Percentiles rank a stretch among this genome's conserved stretches.
These are phyloP conservation scores for Musa schizocarpa DNA, from an alignment of 176 grass and related monocot species.

Conservation along the genomic window DNA sequence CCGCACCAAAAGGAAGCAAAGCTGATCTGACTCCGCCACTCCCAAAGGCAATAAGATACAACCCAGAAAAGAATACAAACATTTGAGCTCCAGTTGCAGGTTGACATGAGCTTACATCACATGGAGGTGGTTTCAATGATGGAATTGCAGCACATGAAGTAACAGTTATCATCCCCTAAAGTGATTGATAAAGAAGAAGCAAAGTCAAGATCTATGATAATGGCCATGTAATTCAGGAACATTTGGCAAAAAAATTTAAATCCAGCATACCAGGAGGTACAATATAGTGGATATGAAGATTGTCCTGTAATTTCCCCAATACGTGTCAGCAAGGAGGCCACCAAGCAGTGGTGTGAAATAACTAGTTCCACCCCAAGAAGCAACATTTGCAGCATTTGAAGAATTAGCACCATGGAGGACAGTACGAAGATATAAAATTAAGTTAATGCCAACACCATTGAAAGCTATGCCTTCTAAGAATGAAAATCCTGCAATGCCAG, in stretches of 20 bases:
- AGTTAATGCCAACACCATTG: slow-evolving; percentile 59
- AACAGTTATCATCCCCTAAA: slow-evolving; percentile 64
- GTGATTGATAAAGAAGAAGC: slow-evolving; percentile 15
- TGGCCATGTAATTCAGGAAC: neutral
- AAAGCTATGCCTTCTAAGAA: slow-evolving; percentile 86
- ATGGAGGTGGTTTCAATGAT: slow-evolving; percentile 47
- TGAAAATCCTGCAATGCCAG: slow-evolving; percentile 42
- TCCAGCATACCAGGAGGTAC: slow-evolving; percentile 58
- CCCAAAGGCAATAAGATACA: slow-evolving; percentile 73
- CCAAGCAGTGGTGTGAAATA: slow-evolving; percentile 70
- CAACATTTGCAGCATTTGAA: slow-evolving; percentile 65
- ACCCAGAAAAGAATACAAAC: slow-evolving; percentile 51
- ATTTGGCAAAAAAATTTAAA: neutral
- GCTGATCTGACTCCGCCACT: slow-evolving; percentile 72
- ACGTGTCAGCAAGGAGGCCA: slow-evolving; percentile 74
- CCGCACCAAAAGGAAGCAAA: slow-evolving; percentile 72
- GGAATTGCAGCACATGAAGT: slow-evolving; percentile 59
- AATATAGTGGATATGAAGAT: slow-evolving; percentile 45
- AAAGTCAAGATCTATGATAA: slow-evolving; percentile 7
- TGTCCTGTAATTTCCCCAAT: slow-evolving; percentile 90
- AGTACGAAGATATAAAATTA: slow-evolving; percentile 69
- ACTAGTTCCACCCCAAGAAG: slow-evolving; percentile 75
- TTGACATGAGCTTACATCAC: slow-evolving; percentile 54
- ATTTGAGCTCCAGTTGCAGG: slow-evolving; percentile 58
- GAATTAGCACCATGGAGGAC: slow-evolving; percentile 72